These are phyloP conservation scores for Trametes hirsuta DNA, from an alignment of 1,284 basidiomycete species.

Conservation along the genomic window DNA sequence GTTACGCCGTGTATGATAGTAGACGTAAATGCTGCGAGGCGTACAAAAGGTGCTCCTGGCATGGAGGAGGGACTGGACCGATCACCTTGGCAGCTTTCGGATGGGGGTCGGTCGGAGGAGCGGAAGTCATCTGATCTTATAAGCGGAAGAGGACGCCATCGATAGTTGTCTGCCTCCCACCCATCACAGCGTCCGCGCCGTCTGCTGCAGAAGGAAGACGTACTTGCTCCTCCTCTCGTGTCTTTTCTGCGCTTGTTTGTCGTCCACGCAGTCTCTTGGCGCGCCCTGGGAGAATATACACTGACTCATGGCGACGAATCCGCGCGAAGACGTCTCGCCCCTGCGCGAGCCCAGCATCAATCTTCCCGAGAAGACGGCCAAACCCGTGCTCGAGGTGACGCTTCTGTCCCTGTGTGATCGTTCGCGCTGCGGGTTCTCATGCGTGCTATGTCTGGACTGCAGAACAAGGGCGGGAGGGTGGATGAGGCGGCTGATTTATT, in stretches of 20 bases:
- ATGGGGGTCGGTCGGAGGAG: slow-evolving; percentile 2
- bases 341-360: slow-evolving; percentile 84
- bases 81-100: slow-evolving; percentile 3
- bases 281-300: neutral
- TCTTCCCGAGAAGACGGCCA: slow-evolving; percentile 9
- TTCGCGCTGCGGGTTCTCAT: neutral
- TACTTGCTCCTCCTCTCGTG: neutral
- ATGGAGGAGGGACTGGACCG: neutral
- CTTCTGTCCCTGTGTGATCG: neutral
- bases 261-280: neutral
- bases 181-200: neutral
- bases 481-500: slow-evolving; percentile 16
- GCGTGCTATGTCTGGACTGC: neutral
- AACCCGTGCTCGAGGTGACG: slow-evolving; percentile 20
- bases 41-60: neutral
- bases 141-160: neutral
- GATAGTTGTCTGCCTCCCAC: slow-evolving; percentile 1
- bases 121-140: slow-evolving; percentile 1
- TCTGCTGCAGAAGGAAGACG: neutral
- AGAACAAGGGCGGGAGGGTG: slow-evolving; percentile 16
- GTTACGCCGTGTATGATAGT: neutral
- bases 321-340: slow-evolving; percentile 66
- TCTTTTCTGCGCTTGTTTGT: neutral
- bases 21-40: neutral
- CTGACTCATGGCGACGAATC: slow-evolving; percentile 53